These are phyloP conservation scores for Pleurotus salmoneostramineus DNA, from an alignment of 768 basidiomycete species.

Conservation along the genomic window DNA sequence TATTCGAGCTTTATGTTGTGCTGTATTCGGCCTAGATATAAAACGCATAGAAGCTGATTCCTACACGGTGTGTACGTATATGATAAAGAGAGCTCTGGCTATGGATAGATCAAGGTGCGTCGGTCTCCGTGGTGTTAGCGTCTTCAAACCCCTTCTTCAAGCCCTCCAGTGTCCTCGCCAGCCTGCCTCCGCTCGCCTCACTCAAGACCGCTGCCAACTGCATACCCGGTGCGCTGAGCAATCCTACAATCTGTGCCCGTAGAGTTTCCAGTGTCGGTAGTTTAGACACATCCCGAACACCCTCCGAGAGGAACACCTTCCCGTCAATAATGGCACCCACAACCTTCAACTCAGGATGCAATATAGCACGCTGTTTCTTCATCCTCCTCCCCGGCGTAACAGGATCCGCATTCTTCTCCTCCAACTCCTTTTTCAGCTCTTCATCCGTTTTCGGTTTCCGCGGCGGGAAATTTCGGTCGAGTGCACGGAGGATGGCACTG, in stretches of 20 bases:
- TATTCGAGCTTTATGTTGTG: no score
- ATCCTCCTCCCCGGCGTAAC: slow-evolving; percentile 67
- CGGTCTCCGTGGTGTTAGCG: slow-evolving; percentile 11
- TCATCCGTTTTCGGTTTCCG: slow-evolving; percentile 50
- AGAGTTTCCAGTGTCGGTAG: slow-evolving; percentile 77
- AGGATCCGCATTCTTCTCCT: slow-evolving; percentile 58
- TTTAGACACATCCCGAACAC: slow-evolving; percentile 60
- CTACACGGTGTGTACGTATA: background rate
- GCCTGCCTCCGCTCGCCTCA: slow-evolving; percentile 62
- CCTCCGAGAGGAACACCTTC: slow-evolving; percentile 55
- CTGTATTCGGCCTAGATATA: background rate
- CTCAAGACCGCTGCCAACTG: slow-evolving; percentile 70
- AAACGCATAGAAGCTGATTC: background rate
- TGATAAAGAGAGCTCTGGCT: background rate
- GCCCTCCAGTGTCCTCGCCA: slow-evolving; percentile 74
- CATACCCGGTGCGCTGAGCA: slow-evolving; percentile 71
- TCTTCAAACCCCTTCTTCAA: slow-evolving; percentile 46
- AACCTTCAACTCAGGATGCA: slow-evolving; percentile 65
- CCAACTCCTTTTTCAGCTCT: slow-evolving; percentile 43
- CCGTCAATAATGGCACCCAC: slow-evolving; percentile 82
- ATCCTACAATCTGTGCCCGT: slow-evolving; percentile 78
- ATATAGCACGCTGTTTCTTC: slow-evolving; percentile 50
- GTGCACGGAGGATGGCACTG: slow-evolving; percentile 57
- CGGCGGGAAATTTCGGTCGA: slow-evolving; percentile 63
- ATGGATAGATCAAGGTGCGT: slow-evolving; percentile 8